Percentiles rank a stretch among this genome's conserved stretches.
Conservation (phyloP, 495 filamentous ascomycete species). For the Hyaloscypha finlandica region DNA sequence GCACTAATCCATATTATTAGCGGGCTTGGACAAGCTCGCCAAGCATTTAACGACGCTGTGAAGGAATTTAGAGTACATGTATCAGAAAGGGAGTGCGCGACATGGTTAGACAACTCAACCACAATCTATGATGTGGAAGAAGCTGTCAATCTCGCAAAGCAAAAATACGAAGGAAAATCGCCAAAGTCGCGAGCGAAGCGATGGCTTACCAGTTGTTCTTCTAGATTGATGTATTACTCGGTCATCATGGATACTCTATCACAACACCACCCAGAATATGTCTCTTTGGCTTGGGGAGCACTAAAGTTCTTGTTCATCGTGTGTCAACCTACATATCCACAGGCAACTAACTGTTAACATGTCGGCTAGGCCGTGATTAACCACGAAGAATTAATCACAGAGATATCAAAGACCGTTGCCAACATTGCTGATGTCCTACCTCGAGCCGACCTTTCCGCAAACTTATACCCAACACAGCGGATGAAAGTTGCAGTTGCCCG, state of each 20-base stretch:
- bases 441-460: conserved; percentile 29
- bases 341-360: conserved; percentile 8
- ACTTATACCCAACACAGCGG: conserved; percentile 37
- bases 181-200: conserved; percentile 13
- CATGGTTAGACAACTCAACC: conserved; percentile 12
- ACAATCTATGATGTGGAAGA: conserved; percentile 17
- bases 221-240: conserved; percentile 22
- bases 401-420: conserved; percentile 33
- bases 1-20: conserved; percentile 5
- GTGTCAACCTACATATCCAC: conserved; percentile 1
- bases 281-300: conserved; percentile 28
- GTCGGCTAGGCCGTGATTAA: conserved; percentile 26
- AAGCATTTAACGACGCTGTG: conserved; percentile 17
- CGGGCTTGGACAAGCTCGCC: conserved; percentile 12
- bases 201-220: conserved; percentile 18
- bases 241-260: conserved; percentile 29
- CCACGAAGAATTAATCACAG: conserved; percentile 32
- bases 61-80: conserved; percentile 4
- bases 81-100: conserved; percentile 8
- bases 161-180: conserved; percentile 17
- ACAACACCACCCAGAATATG: conserved; percentile 35
- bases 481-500: conserved; percentile 35
- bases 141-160: conserved; percentile 12
- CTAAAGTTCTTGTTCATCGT: conserved; percentile 35
- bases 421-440: conserved; percentile 38